Evolutionary conservation across 352 stramenopile species (phyloP).

Genomic region (Phytopythium oedochilum): DNA sequence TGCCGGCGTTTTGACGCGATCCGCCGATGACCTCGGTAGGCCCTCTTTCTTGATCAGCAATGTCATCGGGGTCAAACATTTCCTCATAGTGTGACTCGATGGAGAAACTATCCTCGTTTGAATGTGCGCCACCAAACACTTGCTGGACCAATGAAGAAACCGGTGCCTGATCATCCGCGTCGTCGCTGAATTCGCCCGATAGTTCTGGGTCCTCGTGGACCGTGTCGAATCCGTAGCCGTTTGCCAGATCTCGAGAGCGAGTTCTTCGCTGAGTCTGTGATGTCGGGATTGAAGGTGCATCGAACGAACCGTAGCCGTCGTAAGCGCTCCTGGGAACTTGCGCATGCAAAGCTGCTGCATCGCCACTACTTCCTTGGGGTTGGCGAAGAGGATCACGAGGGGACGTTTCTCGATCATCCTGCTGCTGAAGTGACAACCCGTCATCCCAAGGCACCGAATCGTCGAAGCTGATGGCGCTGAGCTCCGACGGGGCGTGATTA

Average conservation of each 20-base stretch:
- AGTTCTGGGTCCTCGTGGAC: slow-evolving; percentile 3
- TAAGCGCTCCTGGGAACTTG: not conserved
- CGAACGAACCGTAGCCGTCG: slow-evolving; percentile 3
- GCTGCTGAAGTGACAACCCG: slow-evolving; percentile 33
- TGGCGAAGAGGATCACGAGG: not conserved
- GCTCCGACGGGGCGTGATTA: slow-evolving; percentile 28
- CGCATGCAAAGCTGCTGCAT: not conserved
- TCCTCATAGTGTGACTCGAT: slow-evolving; percentile 1
- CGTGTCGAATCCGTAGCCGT: not conserved
- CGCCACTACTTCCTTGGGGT: not conserved
- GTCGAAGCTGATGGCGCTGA: slow-evolving; percentile 74
- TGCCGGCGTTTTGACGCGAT: not conserved
- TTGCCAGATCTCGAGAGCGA: not conserved
- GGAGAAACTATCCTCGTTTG: slow-evolving; percentile 6
- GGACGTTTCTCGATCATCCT: slow-evolving; percentile 2
- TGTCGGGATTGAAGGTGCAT: not conserved
- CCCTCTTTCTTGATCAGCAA: not conserved
- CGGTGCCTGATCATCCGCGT: slow-evolving; percentile 14
- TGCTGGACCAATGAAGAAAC: slow-evolving; percentile 57
- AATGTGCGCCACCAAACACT: slow-evolving; percentile 29
- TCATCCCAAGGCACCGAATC: slow-evolving; percentile 78
- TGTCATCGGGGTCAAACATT: not conserved
- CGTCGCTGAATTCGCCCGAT: not conserved
- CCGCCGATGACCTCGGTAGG: not conserved
- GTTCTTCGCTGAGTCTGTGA: not conserved